Conservation (phyloP, 768 basidiomycete genomes). For the Rickenella mellea region DNA sequence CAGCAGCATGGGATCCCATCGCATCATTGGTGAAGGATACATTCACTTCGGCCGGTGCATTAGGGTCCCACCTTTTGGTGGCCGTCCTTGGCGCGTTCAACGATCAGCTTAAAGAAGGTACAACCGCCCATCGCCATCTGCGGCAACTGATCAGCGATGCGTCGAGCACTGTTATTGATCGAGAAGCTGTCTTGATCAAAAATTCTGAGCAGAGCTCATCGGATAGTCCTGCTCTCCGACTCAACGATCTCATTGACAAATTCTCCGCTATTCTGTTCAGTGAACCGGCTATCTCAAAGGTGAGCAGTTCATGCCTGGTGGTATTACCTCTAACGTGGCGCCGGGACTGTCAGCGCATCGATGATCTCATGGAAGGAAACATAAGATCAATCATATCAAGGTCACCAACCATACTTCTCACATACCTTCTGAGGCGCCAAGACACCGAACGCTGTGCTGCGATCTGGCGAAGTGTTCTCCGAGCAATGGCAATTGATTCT, state of each 20-base stretch:
- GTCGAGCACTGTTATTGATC: background rate
- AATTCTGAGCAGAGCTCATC: background rate
- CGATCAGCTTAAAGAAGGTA: slow-evolving; percentile 26
- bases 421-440: background rate
- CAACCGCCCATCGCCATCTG: slow-evolving; percentile 6
- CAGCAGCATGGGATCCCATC: slow-evolving; percentile 38
- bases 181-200: background rate
- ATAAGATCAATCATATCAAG: background rate
- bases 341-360: slow-evolving; percentile 29
- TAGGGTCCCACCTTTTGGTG: slow-evolving; percentile 28
- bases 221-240: background rate
- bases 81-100: slow-evolving; percentile 36
- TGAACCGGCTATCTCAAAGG: slow-evolving; percentile 32
- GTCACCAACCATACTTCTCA: background rate
- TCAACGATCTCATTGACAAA: slow-evolving; percentile 30
- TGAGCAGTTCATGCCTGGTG: slow-evolving; percentile 18
- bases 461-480: no score
- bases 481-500: no score
- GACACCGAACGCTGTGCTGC: background rate
- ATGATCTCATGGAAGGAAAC: slow-evolving; percentile 15
- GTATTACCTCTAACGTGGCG: background rate
- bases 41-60: slow-evolving; percentile 1
- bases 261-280: slow-evolving; percentile 45
- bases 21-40: slow-evolving; percentile 17
- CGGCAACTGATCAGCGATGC: background rate